Evolutionary conservation across 345 rosid species (phyloP).

Genomic region (Gossypium mustelinum): DNA sequence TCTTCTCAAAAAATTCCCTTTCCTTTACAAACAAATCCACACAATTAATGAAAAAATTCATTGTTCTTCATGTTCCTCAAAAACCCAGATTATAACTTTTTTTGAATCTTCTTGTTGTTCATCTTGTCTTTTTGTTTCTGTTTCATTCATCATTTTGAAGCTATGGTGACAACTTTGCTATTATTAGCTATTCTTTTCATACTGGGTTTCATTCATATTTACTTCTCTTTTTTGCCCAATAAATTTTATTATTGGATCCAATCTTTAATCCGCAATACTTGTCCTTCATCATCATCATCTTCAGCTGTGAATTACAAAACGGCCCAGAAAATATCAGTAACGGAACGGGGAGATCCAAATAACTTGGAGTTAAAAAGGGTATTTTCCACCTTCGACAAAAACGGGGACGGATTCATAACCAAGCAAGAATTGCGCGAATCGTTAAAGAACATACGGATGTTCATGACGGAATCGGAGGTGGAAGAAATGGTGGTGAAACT

Average conservation of each 20-base stretch:
- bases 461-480: slow-evolving; percentile 26
- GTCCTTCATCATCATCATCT: background rate
- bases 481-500: slow-evolving; percentile 42
- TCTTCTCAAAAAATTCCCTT: background rate
- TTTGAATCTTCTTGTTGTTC: background rate
- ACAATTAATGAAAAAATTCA: background rate
- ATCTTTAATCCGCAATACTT: slow-evolving; percentile 11
- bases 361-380: slow-evolving; percentile 28
- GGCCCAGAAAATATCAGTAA: background rate
- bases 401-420: slow-evolving; percentile 56
- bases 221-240: slow-evolving; percentile 31
- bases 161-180: slow-evolving; percentile 28
- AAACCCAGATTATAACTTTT: background rate
- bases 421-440: slow-evolving; percentile 37
- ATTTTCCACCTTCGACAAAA: slow-evolving; percentile 45
- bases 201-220: slow-evolving; percentile 30
- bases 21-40: too few relatives aligned
- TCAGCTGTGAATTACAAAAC: background rate
- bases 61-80: background rate
- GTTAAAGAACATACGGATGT: slow-evolving; percentile 22
- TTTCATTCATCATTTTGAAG: background rate
- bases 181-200: slow-evolving; percentile 29
- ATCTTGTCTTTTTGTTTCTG: background rate
- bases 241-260: slow-evolving; percentile 27
- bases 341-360: background rate